Percentiles rank a stretch among this genome's conserved stretches.
Evolutionary conservation across 352 stramenopile species (phyloP).

Genomic region (Globisporangium sylvaticum): DNA sequence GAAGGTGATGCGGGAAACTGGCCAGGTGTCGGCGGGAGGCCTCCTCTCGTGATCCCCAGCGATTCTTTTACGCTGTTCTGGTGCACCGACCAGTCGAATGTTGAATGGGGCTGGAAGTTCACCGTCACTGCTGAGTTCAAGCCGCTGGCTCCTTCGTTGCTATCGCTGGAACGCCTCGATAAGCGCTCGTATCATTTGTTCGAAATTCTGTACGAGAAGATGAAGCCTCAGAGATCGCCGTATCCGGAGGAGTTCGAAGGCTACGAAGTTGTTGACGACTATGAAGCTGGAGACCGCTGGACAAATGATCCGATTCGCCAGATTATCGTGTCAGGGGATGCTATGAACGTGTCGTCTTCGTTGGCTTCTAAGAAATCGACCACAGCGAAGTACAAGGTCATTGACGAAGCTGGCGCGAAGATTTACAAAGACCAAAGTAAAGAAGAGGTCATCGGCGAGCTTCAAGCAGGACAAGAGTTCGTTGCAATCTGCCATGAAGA

Average conservation of each 20-base stretch:
- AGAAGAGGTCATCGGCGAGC: constrained; percentile 12
- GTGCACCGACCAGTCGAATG: constrained; percentile 80
- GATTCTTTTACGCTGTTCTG: constrained; percentile 85
- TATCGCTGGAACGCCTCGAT: constrained; percentile 56
- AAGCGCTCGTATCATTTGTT: constrained; percentile 56
- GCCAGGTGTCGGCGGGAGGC: constrained; percentile 55
- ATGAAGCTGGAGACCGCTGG: constrained; percentile 6
- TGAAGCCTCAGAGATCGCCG: constrained; percentile 35
- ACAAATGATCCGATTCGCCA: constrained; percentile 25
- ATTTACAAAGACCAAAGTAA: constrained; percentile 23
- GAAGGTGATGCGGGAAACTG: constrained; percentile 69
- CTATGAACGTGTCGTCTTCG: neutral
- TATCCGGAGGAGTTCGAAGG: constrained; percentile 48
- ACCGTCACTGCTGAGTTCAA: constrained; percentile 64
- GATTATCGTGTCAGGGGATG: constrained; percentile 19
- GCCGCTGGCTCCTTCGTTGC: constrained; percentile 33
- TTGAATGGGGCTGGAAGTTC: constrained; percentile 88
- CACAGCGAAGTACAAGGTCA: constrained; percentile 24
- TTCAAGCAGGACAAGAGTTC: constrained; percentile 25
- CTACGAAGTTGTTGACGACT: constrained; percentile 27
- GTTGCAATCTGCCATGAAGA: constrained; percentile 10
- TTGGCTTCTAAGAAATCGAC: neutral
- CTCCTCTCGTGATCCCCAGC: constrained; percentile 65
- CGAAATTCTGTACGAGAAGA: constrained; percentile 68
- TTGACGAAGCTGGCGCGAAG: constrained; percentile 18